phyloP scores from a whole-genome alignment of 495 filamentous ascomycete genomes.

The Talaromyces proteolyticus region DNA sequence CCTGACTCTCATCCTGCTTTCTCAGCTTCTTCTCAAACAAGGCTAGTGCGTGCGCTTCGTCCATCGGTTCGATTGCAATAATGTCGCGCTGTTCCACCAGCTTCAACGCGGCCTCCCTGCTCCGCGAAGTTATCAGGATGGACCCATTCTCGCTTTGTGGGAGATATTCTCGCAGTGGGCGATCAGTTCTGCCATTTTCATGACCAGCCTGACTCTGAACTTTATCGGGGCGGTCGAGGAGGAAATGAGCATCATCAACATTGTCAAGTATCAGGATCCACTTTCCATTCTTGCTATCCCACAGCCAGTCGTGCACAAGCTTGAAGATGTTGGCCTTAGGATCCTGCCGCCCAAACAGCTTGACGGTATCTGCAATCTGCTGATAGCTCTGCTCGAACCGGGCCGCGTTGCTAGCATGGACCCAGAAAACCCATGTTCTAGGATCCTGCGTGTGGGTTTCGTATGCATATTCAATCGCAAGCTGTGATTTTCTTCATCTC shows the following conservation, averaged over 20 bases:
- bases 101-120: no score
- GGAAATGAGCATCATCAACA: constrained; percentile 13
- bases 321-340: constrained; percentile 25
- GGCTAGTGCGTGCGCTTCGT: no score
- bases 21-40: no score
- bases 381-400: constrained; percentile 31
- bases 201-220: not conserved
- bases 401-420: constrained; percentile 25
- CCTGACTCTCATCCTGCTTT: no score
- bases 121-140: constrained; percentile 36
- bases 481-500: constrained; percentile 25
- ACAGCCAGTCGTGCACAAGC: constrained; percentile 32
- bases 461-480: constrained; percentile 35
- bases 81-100: no score
- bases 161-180: not conserved
- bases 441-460: constrained; percentile 13
- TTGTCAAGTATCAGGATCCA: constrained; percentile 9
- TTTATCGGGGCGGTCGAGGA: not conserved
- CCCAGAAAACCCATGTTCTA: constrained; percentile 32
- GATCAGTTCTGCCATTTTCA: constrained; percentile 3
- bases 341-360: constrained; percentile 27
- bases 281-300: constrained; percentile 2
- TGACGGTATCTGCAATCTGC: constrained; percentile 26
- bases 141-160: constrained; percentile 24
- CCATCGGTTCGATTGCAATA: no score